phyloP scores from a whole-genome alignment of 345 rosid genomes.

The Psidium friedrichsthalianum region DNA sequence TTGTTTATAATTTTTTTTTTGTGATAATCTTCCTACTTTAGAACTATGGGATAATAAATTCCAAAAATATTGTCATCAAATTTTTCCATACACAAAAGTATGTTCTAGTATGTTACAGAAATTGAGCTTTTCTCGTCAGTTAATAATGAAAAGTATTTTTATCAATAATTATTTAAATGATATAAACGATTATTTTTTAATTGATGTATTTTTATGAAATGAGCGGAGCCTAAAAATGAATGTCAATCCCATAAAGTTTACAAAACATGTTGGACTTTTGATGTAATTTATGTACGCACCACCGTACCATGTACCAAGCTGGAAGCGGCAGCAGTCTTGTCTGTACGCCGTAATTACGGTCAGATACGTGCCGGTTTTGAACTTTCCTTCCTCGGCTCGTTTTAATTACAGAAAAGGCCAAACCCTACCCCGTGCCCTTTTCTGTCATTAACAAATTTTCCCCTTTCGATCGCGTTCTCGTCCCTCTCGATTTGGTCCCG shows the following conservation, averaged over 20 bases:
- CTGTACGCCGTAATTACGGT: not conserved
- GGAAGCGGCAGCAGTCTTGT: not conserved
- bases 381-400: not conserved
- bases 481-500: not conserved
- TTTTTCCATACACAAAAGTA: not conserved
- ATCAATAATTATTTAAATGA: not conserved
- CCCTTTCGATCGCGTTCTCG: constrained; percentile 8
- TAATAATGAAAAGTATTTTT: not conserved
- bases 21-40: not conserved
- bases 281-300: not conserved
- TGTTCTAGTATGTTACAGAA: not conserved
- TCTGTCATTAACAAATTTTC: constrained; percentile 7
- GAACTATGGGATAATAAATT: not conserved
- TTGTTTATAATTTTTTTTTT: no score
- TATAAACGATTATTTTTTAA: not conserved
- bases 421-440: constrained; percentile 15
- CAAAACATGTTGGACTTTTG: not conserved
- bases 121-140: not conserved
- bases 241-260: not conserved
- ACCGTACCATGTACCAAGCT: not conserved
- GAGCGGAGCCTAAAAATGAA: not conserved
- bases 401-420: constrained; percentile 5
- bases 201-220: not conserved
- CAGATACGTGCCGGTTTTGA: constrained; percentile 12
- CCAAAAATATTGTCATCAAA: not conserved